phyloP scores from a whole-genome alignment of 148 eudicot species.

The Vaccinium macrocarpon region DNA sequence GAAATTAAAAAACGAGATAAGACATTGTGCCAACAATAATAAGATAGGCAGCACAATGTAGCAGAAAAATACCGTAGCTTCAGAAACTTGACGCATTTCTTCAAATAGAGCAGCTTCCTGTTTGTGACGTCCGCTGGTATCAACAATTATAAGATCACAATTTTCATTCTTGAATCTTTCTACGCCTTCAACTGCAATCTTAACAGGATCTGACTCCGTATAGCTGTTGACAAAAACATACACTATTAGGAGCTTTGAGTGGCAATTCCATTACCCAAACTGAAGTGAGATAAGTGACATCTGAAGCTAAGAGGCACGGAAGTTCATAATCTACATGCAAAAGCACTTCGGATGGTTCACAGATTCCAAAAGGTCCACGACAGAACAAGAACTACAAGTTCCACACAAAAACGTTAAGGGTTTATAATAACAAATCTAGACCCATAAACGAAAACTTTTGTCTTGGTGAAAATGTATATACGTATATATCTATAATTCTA shows the following conservation, averaged over 20 bases:
- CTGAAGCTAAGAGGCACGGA: not conserved
- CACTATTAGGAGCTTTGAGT: not conserved
- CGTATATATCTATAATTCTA: not conserved
- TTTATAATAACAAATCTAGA: not conserved
- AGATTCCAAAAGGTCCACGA: not conserved
- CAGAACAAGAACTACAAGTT: not conserved
- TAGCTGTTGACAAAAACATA: constrained; percentile 48
- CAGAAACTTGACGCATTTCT: constrained; percentile 99
- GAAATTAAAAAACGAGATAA: constrained; percentile 25
- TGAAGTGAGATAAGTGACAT: not conserved
- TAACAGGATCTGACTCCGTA: constrained; percentile 92
- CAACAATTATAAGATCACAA: constrained; percentile 90
- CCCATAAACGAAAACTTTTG: not conserved
- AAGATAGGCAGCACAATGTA: constrained; percentile 3
- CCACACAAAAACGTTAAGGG: not conserved
- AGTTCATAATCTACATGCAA: not conserved
- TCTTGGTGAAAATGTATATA: not conserved
- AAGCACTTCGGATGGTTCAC: not conserved
- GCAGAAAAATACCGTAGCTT: constrained; percentile 58
- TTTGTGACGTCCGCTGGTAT: constrained; percentile 98
- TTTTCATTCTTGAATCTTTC: constrained; percentile 91
- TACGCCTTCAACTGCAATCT: constrained; percentile 93
- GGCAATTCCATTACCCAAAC: not conserved
- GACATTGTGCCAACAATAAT: constrained; percentile 5
- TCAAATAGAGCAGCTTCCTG: constrained; percentile 97